Evolutionary conservation across 2,329 filamentous ascomycete genomes (phyloP), one percentile per base, ranked within the genome.

Genomic region (Pestalotiopsis sp.): DNA sequence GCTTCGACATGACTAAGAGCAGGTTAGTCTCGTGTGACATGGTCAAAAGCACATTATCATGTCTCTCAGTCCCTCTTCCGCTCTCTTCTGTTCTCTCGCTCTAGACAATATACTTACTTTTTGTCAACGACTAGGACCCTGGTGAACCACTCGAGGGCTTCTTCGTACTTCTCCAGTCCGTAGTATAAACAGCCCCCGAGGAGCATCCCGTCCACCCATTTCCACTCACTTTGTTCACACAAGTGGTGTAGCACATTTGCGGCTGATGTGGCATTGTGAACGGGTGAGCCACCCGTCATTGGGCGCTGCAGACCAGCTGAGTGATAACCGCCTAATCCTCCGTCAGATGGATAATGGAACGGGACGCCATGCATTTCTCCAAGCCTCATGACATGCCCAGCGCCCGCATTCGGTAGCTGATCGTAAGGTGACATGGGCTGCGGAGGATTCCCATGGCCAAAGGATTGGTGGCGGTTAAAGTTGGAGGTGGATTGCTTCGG

Each of bases 171-270:
- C 70, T 94, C 93, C 14, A 98, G 82, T 7, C 93, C 95, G 81
- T 98, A 98, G 64, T 95, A 92, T 68, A 99, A 84, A 81, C 96
- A 98, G 2, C 96, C 96, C 52, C 93, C 94, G 6, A 98, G 84
- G 52, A 98, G 84, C 84, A 98, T 95, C 2, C 96, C 96, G 77
- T 98, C 95, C 66, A 94, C 88, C 96, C 96, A 99, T 74, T 90
- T 88, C 93, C 93, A 96, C 11, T 86, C 87, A 75, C 91, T 93
- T 77, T 95, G 91, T 74, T 92, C 90, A 77, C 94, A 97, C 6
- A 97, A 82, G 71, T 85, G 88, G 17, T 89, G 90, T 23, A 97
- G 84, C 75, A 94, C 88, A 49, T 93, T 88, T 23, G 97, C 80
- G 2, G 92, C 92, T 6, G 87, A 84, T 61, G 85, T 87, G 9